Conservation (phyloP, 2,329 filamentous ascomycete genomes). For the Epichloe sylvatica region DNA sequence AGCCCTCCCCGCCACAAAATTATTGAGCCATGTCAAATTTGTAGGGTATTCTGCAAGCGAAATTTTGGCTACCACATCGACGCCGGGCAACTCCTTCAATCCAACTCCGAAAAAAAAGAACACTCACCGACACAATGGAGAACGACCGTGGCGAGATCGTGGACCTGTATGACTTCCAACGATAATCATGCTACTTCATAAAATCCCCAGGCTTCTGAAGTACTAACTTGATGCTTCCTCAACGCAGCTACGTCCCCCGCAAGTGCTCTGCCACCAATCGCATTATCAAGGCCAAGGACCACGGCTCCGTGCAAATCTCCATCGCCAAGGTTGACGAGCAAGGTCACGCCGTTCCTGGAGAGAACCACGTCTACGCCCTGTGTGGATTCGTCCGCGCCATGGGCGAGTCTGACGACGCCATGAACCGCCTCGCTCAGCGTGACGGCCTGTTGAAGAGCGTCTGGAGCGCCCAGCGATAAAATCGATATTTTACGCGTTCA, state of each 20-base stretch:
- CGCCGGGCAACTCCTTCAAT: conserved; percentile 13
- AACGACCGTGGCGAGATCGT: conserved; percentile 99
- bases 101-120: conserved; percentile 13
- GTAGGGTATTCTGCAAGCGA: conserved; percentile 15
- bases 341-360: conserved; percentile 81
- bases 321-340: conserved; percentile 98
- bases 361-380: conserved; percentile 95
- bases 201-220: conserved; percentile 6
- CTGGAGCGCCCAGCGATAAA: conserved; percentile 67
- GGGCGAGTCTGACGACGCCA: conserved; percentile 91
- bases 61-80: conserved; percentile 17
- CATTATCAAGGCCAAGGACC: conserved; percentile 99
- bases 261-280: conserved; percentile 99
- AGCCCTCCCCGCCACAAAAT: conserved; percentile 25
- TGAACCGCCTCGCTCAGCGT: conserved; percentile 91
- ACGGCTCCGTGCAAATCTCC: conserved; percentile 94
- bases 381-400: conserved; percentile 96
- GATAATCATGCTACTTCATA: neutral
- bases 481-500: conserved; percentile 11
- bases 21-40: conserved; percentile 21
- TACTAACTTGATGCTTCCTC: conserved; percentile 14
- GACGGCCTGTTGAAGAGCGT: conserved; percentile 96
- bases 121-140: conserved; percentile 64
- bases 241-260: conserved; percentile 78
- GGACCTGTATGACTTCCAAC: conserved; percentile 63